phyloP scores from a whole-genome alignment of 129 eudicot species.

The Pulicaria dysenterica region DNA sequence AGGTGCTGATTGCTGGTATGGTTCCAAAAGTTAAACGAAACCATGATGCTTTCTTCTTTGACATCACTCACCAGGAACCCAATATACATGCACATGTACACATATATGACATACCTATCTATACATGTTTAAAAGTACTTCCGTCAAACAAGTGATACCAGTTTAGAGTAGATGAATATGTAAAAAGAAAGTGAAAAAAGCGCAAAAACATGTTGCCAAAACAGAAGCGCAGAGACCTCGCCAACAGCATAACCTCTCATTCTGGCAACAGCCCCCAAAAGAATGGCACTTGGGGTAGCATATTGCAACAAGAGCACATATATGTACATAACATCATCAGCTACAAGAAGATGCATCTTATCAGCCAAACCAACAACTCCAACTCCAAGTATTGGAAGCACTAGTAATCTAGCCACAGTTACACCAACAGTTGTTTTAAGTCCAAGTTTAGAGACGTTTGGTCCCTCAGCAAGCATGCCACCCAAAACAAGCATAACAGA shows the following conservation, averaged over 20 bases:
- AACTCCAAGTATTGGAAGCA: constrained; percentile 49
- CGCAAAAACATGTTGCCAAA: constrained; percentile 57
- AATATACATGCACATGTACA: background rate
- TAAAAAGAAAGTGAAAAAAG: constrained; percentile 43
- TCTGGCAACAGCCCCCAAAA: constrained; percentile 60
- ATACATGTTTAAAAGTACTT: background rate
- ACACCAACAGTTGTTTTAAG: constrained; percentile 48
- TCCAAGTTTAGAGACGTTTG: constrained; percentile 46
- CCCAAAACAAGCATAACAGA: constrained; percentile 56
- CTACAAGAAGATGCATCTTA: constrained; percentile 41
- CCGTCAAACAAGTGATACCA: constrained; percentile 14
- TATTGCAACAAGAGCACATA: constrained; percentile 55
- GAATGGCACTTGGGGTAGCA: constrained; percentile 52
- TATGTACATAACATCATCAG: constrained; percentile 42
- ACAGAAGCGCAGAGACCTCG: constrained; percentile 49
- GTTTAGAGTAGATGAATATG: constrained; percentile 34
- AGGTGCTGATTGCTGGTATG: background rate
- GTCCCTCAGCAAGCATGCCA: constrained; percentile 62
- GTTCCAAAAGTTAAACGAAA: background rate
- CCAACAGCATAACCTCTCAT: constrained; percentile 59
- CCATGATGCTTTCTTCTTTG: constrained; percentile 9
- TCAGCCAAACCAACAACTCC: constrained; percentile 47
- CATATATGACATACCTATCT: background rate
- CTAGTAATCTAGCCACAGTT: constrained; percentile 45
- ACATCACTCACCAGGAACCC: constrained; percentile 5